These are phyloP conservation scores for Nemophila menziesii DNA, from an alignment of 257 asterid species.

Conservation along the genomic window DNA sequence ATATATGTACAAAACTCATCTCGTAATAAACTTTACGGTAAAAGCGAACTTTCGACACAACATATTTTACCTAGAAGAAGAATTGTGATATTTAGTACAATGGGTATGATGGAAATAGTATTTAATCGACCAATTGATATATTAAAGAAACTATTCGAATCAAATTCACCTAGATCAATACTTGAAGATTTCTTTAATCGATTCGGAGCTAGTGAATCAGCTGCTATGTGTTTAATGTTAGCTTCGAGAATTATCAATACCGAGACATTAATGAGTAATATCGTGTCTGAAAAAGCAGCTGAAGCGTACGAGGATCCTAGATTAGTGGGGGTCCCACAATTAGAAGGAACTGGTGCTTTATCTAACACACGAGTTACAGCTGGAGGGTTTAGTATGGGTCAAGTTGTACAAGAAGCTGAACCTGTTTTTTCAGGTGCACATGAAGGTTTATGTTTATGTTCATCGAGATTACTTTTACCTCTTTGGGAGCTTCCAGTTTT, in stretches of 20 bases:
- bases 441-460: slow-evolving; percentile 82
- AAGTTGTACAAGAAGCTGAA: slow-evolving; percentile 96
- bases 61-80: slow-evolving; percentile 86
- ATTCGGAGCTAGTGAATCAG: slow-evolving; percentile 87
- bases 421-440: slow-evolving; percentile 94
- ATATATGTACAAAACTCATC: slow-evolving; percentile 66
- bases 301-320: slow-evolving; percentile 98
- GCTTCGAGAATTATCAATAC: slow-evolving; percentile 62
- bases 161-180: slow-evolving; percentile 70
- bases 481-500: slow-evolving; percentile 97
- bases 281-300: slow-evolving; percentile 89
- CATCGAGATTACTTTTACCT: slow-evolving; percentile 87
- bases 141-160: slow-evolving; percentile 67
- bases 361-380: slow-evolving; percentile 74
- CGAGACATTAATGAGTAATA: slow-evolving; percentile 54
- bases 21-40: slow-evolving; percentile 81
- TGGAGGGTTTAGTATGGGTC: slow-evolving; percentile 99
- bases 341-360: slow-evolving; percentile 85
- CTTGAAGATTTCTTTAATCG: slow-evolving; percentile 86
- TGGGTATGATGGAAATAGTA: slow-evolving; percentile 98
- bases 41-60: slow-evolving; percentile 86
- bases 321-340: slow-evolving; percentile 89
- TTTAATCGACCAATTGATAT: slow-evolving; percentile 87
- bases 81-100: slow-evolving; percentile 78
- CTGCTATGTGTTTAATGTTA: slow-evolving; percentile 91